These are phyloP conservation scores for Maudiozyma barnettii DNA, from an alignment of 805 yeast genomes.

Conservation along the genomic window DNA sequence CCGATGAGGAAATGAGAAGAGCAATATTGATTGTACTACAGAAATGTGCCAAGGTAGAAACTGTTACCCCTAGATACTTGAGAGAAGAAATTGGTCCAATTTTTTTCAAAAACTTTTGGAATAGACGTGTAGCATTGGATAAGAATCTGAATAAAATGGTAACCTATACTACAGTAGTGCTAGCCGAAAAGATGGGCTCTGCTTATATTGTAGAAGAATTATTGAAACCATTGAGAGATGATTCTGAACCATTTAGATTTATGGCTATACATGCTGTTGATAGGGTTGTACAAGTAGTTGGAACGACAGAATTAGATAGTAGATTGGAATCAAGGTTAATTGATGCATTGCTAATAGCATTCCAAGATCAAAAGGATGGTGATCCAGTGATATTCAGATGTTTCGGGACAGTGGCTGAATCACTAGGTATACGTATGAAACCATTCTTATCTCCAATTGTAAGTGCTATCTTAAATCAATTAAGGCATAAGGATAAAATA, in stretches of 20 bases:
- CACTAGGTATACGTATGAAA: conserved; percentile 53
- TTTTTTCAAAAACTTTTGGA: conserved; percentile 72
- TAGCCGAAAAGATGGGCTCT: conserved; percentile 63
- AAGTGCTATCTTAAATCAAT: conserved; percentile 59
- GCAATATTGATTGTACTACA: conserved; percentile 61
- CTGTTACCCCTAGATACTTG: conserved; percentile 43
- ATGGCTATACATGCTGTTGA: conserved; percentile 70
- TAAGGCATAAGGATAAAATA: conserved; percentile 61
- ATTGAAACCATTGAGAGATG: conserved; percentile 60
- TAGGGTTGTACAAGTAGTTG: conserved; percentile 37
- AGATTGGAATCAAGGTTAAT: conserved; percentile 56
- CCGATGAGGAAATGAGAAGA: conserved; percentile 80
- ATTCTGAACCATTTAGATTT: conserved; percentile 65
- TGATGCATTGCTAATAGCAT: conserved; percentile 73
- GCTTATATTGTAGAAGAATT: conserved; percentile 48
- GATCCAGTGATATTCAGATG: conserved; percentile 49
- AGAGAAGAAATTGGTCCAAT: conserved; percentile 45
- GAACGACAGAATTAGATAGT: conserved; percentile 52
- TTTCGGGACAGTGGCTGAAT: conserved; percentile 51
- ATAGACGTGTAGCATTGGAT: conserved; percentile 68
- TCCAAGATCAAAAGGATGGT: conserved; percentile 65
- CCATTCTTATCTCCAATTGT: conserved; percentile 69
- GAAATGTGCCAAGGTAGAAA: conserved; percentile 53
- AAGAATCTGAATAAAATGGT: conserved; percentile 48
- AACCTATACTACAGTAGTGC: conserved; percentile 57